Conservation (phyloP, 148 eudicot species). For the Beta vulgaris region DNA sequence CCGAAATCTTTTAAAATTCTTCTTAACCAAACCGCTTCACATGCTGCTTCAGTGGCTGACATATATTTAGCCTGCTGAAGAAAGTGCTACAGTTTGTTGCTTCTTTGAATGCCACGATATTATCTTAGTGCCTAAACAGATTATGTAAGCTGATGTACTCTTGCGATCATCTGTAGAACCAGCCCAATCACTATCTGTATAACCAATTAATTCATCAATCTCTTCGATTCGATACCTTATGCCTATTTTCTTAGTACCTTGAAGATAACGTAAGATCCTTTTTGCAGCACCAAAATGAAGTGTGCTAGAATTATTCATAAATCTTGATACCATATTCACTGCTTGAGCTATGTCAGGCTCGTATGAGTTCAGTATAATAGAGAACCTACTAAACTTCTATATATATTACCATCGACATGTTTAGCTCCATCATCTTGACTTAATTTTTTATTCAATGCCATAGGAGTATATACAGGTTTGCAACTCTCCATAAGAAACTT, state of each 20-base stretch:
- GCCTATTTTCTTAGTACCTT: background rate
- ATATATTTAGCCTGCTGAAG: slow-evolving; percentile 5
- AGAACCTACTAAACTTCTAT: slow-evolving; percentile 3
- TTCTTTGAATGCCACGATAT: too few relatives aligned
- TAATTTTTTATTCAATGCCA: too few relatives aligned
- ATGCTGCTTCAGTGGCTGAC: background rate
- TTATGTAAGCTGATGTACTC: slow-evolving; percentile 1
- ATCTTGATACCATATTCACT: too few relatives aligned
- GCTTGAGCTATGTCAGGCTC: too few relatives aligned
- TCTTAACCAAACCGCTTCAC: slow-evolving; percentile 3
- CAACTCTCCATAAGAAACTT: too few relatives aligned
- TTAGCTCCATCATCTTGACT: background rate
- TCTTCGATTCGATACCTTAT: background rate
- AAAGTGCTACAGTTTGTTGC: slow-evolving; percentile 1
- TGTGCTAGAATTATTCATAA: too few relatives aligned
- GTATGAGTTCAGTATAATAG: too few relatives aligned
- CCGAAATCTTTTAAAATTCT: slow-evolving; percentile 4
- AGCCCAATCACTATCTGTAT: slow-evolving; percentile 7
- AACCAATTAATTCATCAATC: background rate
- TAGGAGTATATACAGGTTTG: too few relatives aligned
- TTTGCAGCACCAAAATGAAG: too few relatives aligned
- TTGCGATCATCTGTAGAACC: background rate
- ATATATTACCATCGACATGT: background rate
- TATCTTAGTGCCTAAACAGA: slow-evolving; percentile 8
- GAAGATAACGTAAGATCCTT: too few relatives aligned